These are phyloP conservation scores for Onygena corvina DNA, from an alignment of 2,329 filamentous ascomycete genomes.

Conservation along the genomic window DNA sequence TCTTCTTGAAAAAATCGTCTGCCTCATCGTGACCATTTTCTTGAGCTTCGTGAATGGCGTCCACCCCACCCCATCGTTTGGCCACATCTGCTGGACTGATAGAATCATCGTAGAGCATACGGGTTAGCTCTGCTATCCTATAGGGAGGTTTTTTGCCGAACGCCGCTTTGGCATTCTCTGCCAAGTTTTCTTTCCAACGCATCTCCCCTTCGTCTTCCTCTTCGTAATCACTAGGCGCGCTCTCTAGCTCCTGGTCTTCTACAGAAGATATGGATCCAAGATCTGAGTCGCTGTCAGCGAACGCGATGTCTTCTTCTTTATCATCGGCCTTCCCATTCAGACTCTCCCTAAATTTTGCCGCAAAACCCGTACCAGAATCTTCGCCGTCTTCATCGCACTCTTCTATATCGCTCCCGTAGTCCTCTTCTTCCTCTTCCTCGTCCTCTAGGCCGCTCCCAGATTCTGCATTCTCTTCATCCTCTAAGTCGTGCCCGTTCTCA, in stretches of 20 bases:
- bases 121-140: constrained; percentile 68
- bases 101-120: constrained; percentile 76
- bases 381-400: constrained; percentile 26
- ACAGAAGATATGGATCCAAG: constrained; percentile 69
- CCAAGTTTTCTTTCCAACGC: constrained; percentile 81
- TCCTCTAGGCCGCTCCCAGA: constrained; percentile 40
- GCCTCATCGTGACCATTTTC: constrained; percentile 44
- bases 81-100: constrained; percentile 65
- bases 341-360: constrained; percentile 31
- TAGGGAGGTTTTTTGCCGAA: constrained; percentile 61
- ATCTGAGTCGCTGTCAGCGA: constrained; percentile 95
- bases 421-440: constrained; percentile 42
- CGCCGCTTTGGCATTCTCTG: constrained; percentile 58
- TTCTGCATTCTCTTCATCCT: constrained; percentile 45
- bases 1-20: constrained; percentile 54
- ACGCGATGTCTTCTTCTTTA: constrained; percentile 64
- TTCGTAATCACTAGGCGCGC: constrained; percentile 41
- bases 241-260: constrained; percentile 45
- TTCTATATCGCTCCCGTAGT: constrained; percentile 26
- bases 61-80: constrained; percentile 59
- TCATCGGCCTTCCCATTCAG: constrained; percentile 45
- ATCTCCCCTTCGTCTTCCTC: constrained; percentile 55
- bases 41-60: constrained; percentile 38
- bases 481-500: constrained; percentile 45
- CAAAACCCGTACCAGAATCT: constrained; percentile 33